These are phyloP conservation scores for Candida corydali DNA, from an alignment of 805 yeast species.

Conservation along the genomic window DNA sequence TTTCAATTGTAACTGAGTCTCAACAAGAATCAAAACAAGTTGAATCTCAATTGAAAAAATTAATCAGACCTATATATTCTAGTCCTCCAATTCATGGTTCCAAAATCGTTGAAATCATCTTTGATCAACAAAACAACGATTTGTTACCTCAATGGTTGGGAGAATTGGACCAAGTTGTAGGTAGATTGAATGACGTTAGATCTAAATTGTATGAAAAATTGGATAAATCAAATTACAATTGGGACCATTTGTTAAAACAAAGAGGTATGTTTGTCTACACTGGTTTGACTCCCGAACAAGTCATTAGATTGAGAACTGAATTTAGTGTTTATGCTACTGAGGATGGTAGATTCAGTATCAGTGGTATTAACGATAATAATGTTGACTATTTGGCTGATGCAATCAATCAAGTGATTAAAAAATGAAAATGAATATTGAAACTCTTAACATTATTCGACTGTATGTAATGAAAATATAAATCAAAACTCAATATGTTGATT, in stretches of 20 bases:
- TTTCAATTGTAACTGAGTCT: slow-evolving; percentile 58
- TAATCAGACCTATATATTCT: slow-evolving; percentile 83
- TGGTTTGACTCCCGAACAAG: slow-evolving; percentile 71
- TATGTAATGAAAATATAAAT: no score
- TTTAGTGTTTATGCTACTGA: slow-evolving; percentile 79
- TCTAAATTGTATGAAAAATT: slow-evolving; percentile 56
- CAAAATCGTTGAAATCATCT: slow-evolving; percentile 75
- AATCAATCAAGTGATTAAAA: slow-evolving; percentile 46
- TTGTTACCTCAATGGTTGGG: slow-evolving; percentile 72
- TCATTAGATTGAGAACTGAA: slow-evolving; percentile 62
- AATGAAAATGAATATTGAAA: no score
- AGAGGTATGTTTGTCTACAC: slow-evolving; percentile 97
- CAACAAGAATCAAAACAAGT: slow-evolving; percentile 48
- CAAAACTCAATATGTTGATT: no score
- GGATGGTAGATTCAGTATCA: slow-evolving; percentile 88
- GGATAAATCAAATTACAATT: slow-evolving; percentile 59
- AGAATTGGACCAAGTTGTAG: slow-evolving; percentile 76
- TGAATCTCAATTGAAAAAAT: slow-evolving; percentile 77
- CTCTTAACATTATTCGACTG: no score
- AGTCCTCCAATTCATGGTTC: slow-evolving; percentile 96
- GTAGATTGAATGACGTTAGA: slow-evolving; percentile 74
- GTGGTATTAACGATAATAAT: slow-evolving; percentile 79
- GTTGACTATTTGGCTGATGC: slow-evolving; percentile 70
- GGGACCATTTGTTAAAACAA: slow-evolving; percentile 86
- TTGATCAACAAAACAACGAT: slow-evolving; percentile 39